A percentile compares a stretch with the other conserved stretches of the same genome.
phyloP scores from a whole-genome alignment of 1,139 yeast species.

The Entelexis sorbosivorans region DNA sequence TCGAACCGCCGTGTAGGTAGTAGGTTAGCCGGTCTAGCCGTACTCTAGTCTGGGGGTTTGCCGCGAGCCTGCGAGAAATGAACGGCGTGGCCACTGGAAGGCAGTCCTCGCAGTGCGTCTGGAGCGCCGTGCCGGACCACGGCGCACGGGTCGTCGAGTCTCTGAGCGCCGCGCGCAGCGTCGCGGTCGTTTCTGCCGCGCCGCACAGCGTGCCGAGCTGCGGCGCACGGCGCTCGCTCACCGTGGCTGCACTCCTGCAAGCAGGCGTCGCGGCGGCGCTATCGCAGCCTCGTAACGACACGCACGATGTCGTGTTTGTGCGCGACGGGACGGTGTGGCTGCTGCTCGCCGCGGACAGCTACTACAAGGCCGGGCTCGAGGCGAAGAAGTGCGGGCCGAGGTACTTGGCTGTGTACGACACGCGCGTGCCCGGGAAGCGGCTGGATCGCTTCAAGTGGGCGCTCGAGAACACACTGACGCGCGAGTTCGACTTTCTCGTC shows the following conservation, averaged over 20 bases:
- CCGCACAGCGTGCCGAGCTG: neutral
- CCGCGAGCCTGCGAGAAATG: too few species aligned
- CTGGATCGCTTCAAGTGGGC: conserved; percentile 35
- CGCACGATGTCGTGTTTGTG: conserved; percentile 7
- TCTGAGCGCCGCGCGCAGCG: neutral
- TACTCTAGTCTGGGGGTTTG: neutral
- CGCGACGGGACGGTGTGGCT: conserved; percentile 5
- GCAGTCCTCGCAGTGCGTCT: conserved; percentile 12
- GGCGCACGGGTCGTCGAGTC: neutral
- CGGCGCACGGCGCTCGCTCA: neutral
- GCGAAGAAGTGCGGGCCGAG: conserved; percentile 5
- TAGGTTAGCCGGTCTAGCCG: neutral
- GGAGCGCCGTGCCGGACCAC: neutral
- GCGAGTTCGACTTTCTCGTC: conserved; percentile 7
- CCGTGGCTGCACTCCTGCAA: conserved; percentile 2
- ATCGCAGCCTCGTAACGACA: conserved; percentile 7
- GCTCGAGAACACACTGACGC: conserved; percentile 27
- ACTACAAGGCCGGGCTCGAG: conserved; percentile 16
- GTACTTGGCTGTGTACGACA: conserved; percentile 21
- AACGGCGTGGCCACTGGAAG: neutral
- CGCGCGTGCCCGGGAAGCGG: conserved; percentile 21
- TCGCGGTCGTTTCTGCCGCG: conserved; percentile 1
- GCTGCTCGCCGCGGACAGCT: conserved; percentile 15
- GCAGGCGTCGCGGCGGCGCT: neutral
- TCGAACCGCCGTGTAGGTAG: too few species aligned